These are phyloP conservation scores for Oryza meyeriana DNA, from an alignment of 176 grass and related monocot genomes.

Conservation along the genomic window DNA sequence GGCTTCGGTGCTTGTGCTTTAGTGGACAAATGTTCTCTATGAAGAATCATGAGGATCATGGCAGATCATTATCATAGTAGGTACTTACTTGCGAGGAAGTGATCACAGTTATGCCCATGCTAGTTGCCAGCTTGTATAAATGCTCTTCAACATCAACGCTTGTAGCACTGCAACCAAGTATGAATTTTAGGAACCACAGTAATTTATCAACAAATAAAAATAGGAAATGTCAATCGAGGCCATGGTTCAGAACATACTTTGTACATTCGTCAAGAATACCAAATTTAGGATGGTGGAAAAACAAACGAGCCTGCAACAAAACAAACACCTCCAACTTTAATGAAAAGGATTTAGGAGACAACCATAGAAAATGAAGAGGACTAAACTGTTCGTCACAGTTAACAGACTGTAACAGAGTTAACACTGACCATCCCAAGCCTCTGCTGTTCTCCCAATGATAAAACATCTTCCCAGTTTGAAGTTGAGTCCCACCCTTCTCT, in stretches of 20 bases:
- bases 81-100: constrained; percentile 82
- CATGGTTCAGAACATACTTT: constrained; percentile 47
- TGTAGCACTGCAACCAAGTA: constrained; percentile 61
- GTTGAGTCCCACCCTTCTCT: constrained; percentile 97
- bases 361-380: not conserved
- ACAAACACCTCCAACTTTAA: constrained; percentile 10
- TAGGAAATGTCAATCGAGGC: not conserved
- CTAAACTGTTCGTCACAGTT: not conserved
- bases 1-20: not conserved
- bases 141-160: constrained; percentile 99
- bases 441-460: constrained; percentile 92
- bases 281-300: constrained; percentile 91
- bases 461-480: constrained; percentile 89
- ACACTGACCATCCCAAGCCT: constrained; percentile 91
- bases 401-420: not conserved
- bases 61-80: not conserved
- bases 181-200: constrained; percentile 6
- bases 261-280: constrained; percentile 68
- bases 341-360: not conserved
- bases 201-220: constrained; percentile 13
- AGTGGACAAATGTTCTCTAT: not conserved
- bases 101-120: constrained; percentile 94
- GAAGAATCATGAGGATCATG: not conserved
- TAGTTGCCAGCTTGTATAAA: constrained; percentile 78
- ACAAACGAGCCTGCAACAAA: constrained; percentile 82